Percentiles rank a stretch among this genome's conserved stretches.
Conservation (phyloP, 2,329 filamentous ascomycete genomes). For the Monilinia laxa region DNA sequence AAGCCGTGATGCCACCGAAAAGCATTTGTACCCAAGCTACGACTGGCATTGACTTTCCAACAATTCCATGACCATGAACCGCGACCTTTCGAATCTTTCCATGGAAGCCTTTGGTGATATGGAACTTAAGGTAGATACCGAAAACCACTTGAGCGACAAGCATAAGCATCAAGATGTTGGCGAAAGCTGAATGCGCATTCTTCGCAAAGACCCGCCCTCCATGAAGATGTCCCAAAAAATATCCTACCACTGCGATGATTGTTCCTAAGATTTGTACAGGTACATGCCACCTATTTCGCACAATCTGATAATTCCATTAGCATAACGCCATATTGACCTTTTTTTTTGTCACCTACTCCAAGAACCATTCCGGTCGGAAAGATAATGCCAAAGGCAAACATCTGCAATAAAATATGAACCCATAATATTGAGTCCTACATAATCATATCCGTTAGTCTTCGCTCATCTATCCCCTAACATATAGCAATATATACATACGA, state of each 20-base stretch:
- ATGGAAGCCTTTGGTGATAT: constrained; percentile 81
- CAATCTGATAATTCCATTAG: constrained; percentile 58
- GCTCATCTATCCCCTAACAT: neutral
- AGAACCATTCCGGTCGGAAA: constrained; percentile 96
- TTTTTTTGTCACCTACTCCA: constrained; percentile 62
- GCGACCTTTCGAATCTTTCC: constrained; percentile 72
- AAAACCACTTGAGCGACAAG: constrained; percentile 74
- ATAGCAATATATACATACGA: constrained; percentile 52
- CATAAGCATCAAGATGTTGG: constrained; percentile 76
- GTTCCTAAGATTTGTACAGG: constrained; percentile 78
- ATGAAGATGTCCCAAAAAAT: constrained; percentile 89
- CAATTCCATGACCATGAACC: constrained; percentile 71
- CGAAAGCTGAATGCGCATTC: constrained; percentile 81
- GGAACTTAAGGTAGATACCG: constrained; percentile 84
- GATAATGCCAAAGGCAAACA: constrained; percentile 82
- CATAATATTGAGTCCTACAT: constrained; percentile 77
- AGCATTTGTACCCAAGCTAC: constrained; percentile 91
- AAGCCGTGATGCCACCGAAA: constrained; percentile 87
- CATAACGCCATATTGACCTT: neutral
- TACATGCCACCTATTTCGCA: constrained; percentile 91
- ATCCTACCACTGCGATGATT: constrained; percentile 74
- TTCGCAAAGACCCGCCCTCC: constrained; percentile 80
- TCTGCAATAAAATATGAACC: constrained; percentile 89
- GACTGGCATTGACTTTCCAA: constrained; percentile 86
- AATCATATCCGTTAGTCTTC: constrained; percentile 39